phyloP scores from a whole-genome alignment of 345 rosid species.

The Gossypium mustelinum region DNA sequence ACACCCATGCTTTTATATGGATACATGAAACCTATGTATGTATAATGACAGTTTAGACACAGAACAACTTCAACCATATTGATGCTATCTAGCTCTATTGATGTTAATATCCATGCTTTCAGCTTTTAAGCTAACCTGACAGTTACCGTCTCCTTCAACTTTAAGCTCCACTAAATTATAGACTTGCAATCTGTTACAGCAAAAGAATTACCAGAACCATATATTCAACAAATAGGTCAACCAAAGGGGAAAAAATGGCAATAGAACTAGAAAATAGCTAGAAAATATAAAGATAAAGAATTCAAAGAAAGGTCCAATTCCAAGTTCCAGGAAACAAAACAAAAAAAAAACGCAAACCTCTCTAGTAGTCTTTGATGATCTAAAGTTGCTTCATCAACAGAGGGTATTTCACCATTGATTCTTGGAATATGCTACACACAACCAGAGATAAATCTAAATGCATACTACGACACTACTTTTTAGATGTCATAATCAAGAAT shows the following conservation, averaged over 20 bases:
- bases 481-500: neutral
- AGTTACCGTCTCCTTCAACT: constrained; percentile 72
- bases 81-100: neutral
- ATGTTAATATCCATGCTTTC: neutral
- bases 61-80: neutral
- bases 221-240: neutral
- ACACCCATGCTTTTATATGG: neutral
- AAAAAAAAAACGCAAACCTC: constrained; percentile 31
- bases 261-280: neutral
- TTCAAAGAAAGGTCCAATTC: neutral
- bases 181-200: constrained; percentile 36
- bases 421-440: constrained; percentile 51
- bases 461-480: constrained; percentile 1
- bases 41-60: neutral
- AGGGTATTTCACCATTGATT: constrained; percentile 67
- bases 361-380: constrained; percentile 61
- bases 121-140: constrained; percentile 47
- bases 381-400: constrained; percentile 53
- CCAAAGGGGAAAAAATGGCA: neutral
- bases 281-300: neutral
- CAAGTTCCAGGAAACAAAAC: neutral
- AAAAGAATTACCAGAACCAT: neutral
- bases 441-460: neutral
- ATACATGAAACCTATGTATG: neutral
- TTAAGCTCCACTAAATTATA: constrained; percentile 58